These are phyloP conservation scores for Taiozyma sp. DNA, from an alignment of 1,139 yeast species.

Conservation along the genomic window DNA sequence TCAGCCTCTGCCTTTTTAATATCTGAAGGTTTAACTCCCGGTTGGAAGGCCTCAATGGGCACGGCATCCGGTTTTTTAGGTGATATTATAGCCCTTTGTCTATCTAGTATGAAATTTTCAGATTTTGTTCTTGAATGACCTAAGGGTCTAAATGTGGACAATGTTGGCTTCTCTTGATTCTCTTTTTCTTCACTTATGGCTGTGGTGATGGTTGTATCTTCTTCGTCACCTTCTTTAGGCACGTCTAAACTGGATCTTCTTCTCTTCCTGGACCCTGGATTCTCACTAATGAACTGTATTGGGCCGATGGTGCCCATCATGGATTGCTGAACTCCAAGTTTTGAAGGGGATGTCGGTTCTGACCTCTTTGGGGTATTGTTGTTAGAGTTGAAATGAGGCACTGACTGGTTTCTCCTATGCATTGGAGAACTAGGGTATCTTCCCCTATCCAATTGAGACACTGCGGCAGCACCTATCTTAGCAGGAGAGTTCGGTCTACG, in stretches of 20 bases:
- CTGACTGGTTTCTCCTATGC: constrained; percentile 26
- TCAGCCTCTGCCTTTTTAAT: background rate
- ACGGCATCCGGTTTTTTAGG: background rate
- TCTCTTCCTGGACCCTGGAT: constrained; percentile 20
- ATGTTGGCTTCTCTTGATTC: background rate
- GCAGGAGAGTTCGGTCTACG: constrained; percentile 57
- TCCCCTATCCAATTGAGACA: constrained; percentile 41
- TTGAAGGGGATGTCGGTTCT: background rate
- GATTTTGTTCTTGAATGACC: constrained; percentile 14
- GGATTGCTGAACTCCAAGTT: constrained; percentile 9
- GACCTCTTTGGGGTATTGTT: background rate
- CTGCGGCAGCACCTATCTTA: constrained; percentile 67
- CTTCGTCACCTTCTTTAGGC: constrained; percentile 6
- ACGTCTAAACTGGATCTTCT: constrained; percentile 13
- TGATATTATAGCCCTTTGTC: background rate
- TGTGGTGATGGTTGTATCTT: background rate
- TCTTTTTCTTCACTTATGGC: background rate
- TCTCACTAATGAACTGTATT: constrained; percentile 23
- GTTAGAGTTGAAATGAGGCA: constrained; percentile 16
- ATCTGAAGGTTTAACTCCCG: background rate
- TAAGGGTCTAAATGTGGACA: background rate
- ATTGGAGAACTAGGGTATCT: constrained; percentile 20
- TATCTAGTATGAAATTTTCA: constrained; percentile 7
- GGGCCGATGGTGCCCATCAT: constrained; percentile 23
- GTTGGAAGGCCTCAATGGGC: background rate